A percentile compares a stretch with the other conserved stretches of the same genome.
phyloP scores from a whole-genome alignment of 345 rosid genomes.

The Sonneratia caseolaris region DNA sequence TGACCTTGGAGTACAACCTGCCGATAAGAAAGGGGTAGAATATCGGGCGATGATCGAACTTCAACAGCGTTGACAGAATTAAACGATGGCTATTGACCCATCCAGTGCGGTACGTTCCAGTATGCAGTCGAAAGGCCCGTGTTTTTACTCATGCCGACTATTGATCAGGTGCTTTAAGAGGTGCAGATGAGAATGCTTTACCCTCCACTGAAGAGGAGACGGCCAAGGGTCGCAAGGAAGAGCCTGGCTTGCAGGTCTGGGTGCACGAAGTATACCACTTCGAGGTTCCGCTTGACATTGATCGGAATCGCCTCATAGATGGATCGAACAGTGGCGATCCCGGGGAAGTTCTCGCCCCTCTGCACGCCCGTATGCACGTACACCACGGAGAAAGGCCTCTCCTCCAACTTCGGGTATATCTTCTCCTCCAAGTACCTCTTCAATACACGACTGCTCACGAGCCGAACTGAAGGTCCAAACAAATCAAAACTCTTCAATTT shows the following conservation, averaged over 20 bases:
- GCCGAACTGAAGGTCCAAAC: constrained; percentile 21
- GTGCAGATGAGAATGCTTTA: constrained; percentile 10
- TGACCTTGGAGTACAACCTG: constrained; percentile 50
- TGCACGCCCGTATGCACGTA: constrained; percentile 44
- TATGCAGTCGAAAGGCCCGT: background rate
- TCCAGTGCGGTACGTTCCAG: background rate
- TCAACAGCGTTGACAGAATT: background rate
- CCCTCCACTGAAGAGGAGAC: constrained; percentile 47
- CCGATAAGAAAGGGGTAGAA: background rate
- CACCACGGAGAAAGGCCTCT: constrained; percentile 35
- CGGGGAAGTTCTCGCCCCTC: constrained; percentile 43
- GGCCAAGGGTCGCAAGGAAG: constrained; percentile 60
- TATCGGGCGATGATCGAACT: background rate
- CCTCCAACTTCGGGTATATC: constrained; percentile 28
- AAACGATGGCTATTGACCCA: background rate
- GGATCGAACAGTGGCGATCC: constrained; percentile 36
- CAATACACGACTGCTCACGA: constrained; percentile 28
- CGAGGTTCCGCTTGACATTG: constrained; percentile 25
- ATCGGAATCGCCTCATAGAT: constrained; percentile 37
- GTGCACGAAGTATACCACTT: constrained; percentile 49
- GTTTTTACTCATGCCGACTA: background rate
- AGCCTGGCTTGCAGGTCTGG: constrained; percentile 43
- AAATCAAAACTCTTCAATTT: background rate
- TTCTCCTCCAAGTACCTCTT: constrained; percentile 40
- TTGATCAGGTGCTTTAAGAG: background rate